phyloP scores from a whole-genome alignment of 345 rosid species.

The Schrenkiella parvula region DNA sequence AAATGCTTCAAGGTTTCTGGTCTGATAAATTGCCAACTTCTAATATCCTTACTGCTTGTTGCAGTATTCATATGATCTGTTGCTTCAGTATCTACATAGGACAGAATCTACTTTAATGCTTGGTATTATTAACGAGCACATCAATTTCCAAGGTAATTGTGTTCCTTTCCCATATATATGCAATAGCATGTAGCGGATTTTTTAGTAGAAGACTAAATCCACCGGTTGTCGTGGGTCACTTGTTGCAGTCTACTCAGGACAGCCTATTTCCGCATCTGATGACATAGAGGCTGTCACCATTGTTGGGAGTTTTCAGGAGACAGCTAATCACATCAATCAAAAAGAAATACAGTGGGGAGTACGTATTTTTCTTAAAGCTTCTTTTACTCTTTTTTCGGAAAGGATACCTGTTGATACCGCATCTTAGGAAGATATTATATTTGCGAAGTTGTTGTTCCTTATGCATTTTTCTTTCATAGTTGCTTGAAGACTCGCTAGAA shows the following conservation, averaged over 20 bases:
- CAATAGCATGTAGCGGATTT: not conserved
- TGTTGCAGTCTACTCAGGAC: conserved; percentile 85
- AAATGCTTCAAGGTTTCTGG: conserved; percentile 5
- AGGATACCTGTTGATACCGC: not conserved
- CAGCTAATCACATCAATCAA: conserved; percentile 66
- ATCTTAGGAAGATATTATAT: not conserved
- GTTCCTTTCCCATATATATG: conserved; percentile 10
- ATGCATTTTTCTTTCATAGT: conserved; percentile 38
- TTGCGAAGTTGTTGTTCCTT: not conserved
- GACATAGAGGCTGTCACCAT: conserved; percentile 75
- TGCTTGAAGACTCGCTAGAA: conserved; percentile 92
- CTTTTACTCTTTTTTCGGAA: not conserved
- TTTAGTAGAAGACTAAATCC: not conserved
- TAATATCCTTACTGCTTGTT: conserved; percentile 29
- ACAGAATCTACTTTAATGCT: conserved; percentile 75
- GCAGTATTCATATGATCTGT: conserved; percentile 92
- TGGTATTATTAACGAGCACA: conserved; percentile 81
- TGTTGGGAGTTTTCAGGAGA: conserved; percentile 68
- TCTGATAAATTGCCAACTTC: conserved; percentile 13
- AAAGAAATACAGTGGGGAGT: conserved; percentile 94
- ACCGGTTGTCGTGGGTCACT: conserved; percentile 12
- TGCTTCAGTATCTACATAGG: conserved; percentile 83
- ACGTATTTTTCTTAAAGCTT: conserved; percentile 26
- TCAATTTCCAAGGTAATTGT: conserved; percentile 76
- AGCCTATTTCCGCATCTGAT: conserved; percentile 75